These are phyloP conservation scores for Gossypium anomalum DNA, from an alignment of 345 rosid genomes.

Conservation along the genomic window DNA sequence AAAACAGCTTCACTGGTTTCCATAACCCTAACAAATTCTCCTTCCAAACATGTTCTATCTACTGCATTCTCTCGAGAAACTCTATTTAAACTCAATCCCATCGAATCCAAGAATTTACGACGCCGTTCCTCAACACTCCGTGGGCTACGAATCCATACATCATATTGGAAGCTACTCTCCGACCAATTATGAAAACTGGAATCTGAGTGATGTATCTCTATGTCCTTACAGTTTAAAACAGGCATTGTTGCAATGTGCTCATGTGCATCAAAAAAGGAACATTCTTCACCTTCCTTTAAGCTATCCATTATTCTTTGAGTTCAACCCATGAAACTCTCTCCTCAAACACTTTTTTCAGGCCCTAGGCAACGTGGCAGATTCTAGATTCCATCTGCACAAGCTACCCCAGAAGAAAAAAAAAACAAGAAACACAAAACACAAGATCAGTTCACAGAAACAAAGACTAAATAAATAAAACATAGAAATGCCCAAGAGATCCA, in stretches of 20 bases:
- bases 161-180: constrained; percentile 35
- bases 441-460: constrained; percentile 37
- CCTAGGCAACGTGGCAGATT: constrained; percentile 35
- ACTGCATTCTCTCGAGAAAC: constrained; percentile 17
- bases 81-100: constrained; percentile 39
- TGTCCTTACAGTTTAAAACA: constrained; percentile 25
- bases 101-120: constrained; percentile 55
- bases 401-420: constrained; percentile 36
- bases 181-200: constrained; percentile 16
- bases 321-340: constrained; percentile 71
- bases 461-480: constrained; percentile 22
- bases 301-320: constrained; percentile 54
- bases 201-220: constrained; percentile 25
- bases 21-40: constrained; percentile 34
- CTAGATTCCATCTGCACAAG: constrained; percentile 45
- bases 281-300: constrained; percentile 51
- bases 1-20: constrained; percentile 47
- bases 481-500: constrained; percentile 49
- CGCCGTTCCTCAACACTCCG: constrained; percentile 60
- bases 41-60: constrained; percentile 22
- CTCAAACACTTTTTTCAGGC: constrained; percentile 39
- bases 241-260: constrained; percentile 50
- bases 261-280: constrained; percentile 64
- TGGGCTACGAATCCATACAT: constrained; percentile 63
- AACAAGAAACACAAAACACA: constrained; percentile 41